Evolutionary conservation across 768 basidiomycete species (phyloP), one percentile per base, ranked within the genome.

Genomic region (Epithele typhae): DNA sequence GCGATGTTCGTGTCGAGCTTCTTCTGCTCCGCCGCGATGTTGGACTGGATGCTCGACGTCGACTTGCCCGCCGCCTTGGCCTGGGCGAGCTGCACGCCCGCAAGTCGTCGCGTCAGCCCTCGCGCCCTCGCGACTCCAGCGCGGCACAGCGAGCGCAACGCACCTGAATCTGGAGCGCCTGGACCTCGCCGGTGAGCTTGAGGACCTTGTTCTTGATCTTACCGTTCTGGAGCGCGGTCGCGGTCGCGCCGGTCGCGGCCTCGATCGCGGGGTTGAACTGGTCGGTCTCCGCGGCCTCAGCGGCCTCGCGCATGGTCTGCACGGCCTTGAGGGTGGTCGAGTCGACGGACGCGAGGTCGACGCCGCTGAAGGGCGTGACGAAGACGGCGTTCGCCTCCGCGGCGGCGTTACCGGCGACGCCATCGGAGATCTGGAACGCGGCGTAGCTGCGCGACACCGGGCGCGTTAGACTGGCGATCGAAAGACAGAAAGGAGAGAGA

Each of bases 121-220:
- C 4, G 7, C 3, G 17, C n/a, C 19, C 25, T 8, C 35, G n/a
- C 30, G 33, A 12, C 27, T 3, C 7, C 4, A 17, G n/a, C 19
- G 19, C 10, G 25, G 5, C 9, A 45, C 12, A 14, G n/a, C n/a
- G n/a, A n/a, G n/a, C 38, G 11, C 5, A 5, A 21, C 49, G n/a
- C 27, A 64, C 64, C 62, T 66, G 62, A 58, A 68, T 68, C 52
- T 66, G 61, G 22, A 66, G 48, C 33, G 53, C 60, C 53, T 69
- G 67, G 21, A 62, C 57, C 43, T 63, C 60, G 17, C 64, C 69
- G 42, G 68, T 69, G 43, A 72, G 61, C 59, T 72, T 72, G 22
- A 72, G 54, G 17, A 72, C 70, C 61, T 72, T 72, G 65, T 72
- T 72, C 69, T 72, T 65, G 51, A 65, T 70, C 63, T 70, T 71